These are phyloP conservation scores for Herpetomonas tarakana DNA, from an alignment of 208 protist genomes.

Conservation along the genomic window DNA sequence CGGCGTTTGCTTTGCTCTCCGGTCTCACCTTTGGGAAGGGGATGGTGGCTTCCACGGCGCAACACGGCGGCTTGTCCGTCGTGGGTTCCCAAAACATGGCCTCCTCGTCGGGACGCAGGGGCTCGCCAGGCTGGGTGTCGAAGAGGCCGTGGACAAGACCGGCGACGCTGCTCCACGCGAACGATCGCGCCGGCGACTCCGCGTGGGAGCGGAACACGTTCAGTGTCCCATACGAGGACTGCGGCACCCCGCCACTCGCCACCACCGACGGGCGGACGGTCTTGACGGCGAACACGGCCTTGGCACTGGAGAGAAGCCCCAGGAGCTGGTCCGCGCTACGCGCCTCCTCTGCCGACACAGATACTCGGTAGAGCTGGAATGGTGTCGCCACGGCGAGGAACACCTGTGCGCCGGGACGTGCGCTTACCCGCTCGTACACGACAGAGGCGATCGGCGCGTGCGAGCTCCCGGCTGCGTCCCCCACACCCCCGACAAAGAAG, in stretches of 20 bases:
- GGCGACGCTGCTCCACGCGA: slow-evolving; percentile 45
- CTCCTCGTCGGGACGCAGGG: background rate
- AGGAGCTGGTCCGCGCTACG: slow-evolving; percentile 7
- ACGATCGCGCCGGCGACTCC: slow-evolving; percentile 33
- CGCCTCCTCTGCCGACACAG: slow-evolving; percentile 7
- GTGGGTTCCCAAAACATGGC: background rate
- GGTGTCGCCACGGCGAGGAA: background rate
- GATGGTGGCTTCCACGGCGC: background rate
- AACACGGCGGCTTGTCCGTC: background rate
- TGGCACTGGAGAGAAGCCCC: background rate
- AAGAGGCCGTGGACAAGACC: slow-evolving; percentile 67
- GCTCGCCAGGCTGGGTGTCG: background rate
- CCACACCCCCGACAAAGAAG: background rate
- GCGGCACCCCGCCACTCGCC: background rate
- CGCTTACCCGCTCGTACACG: background rate
- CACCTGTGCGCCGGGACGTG: background rate
- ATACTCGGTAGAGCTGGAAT: background rate
- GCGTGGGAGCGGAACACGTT: slow-evolving; percentile 40
- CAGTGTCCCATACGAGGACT: slow-evolving; percentile 23
- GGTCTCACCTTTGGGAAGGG: background rate
- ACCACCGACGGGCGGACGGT: slow-evolving; percentile 4
- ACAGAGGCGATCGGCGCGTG: background rate
- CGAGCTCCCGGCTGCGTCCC: background rate
- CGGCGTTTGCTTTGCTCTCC: background rate
- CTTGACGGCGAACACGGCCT: slow-evolving; percentile 12